Evolutionary conservation across 768 basidiomycete genomes (phyloP), one percentile per base, ranked within the genome.

Genomic region (Neoboletus brunneissimus): DNA sequence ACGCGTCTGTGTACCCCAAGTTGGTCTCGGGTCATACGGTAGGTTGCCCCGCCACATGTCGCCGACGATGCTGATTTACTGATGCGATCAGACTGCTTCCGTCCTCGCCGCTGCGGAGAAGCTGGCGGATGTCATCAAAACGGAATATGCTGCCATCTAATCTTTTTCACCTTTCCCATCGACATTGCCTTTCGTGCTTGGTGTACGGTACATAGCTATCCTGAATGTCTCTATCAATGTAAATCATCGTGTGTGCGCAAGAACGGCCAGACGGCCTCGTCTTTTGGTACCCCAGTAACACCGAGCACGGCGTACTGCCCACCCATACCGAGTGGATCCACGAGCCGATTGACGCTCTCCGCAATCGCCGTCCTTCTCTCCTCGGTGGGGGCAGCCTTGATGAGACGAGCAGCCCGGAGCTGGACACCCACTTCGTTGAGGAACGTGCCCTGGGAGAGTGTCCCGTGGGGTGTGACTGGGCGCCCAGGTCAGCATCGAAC

Each of bases 281-380:
- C 54, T 31, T 57, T 62, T 11, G 50, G 57, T n/a, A 45, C 48
- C 2, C 55, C 55, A 1, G 59, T 66, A 3, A 88, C 59, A 2
- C 86, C 94, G 69, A 98, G 73, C 18, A 98, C 80, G 70, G 86
- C 80, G 67, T 98, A 98, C 75, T 96, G 83, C 38, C 70, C 77
- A 0, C 97, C 96, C 96, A 98, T 98, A 20, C 92, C 85, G 12
- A 75, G 74, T 1, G 77, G 77, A 69, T 97, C 90, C 18, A 93
- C 81, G n/a, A 98, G 75, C 57, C 94, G 73, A 54, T 79, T 71
- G 23, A 86, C 89, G 0, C 84, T 87, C 25, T 77, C 73, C 23
- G 73, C 73, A 45, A 95, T 86, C 4, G 78, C 79, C 2, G 69
- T 63, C 59, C 73, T 74, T 20, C 85, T 75, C 45, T 84, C 84